A percentile compares a stretch with the other conserved stretches of the same genome.
Evolutionary conservation across 768 basidiomycete genomes (phyloP).

Genomic region (Austroboletus eburneus): DNA sequence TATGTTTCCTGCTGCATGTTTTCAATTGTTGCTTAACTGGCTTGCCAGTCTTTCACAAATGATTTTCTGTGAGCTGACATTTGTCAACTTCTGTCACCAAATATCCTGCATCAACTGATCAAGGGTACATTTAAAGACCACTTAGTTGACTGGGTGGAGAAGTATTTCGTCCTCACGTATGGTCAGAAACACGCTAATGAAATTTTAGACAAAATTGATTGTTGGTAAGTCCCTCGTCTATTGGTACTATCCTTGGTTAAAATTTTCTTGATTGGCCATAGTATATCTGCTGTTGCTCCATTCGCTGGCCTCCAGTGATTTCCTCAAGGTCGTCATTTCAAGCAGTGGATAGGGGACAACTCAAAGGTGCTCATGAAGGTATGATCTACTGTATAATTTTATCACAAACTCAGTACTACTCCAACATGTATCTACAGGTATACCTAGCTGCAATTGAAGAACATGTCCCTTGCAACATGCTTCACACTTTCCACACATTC

Average conservation of each 20-base stretch:
- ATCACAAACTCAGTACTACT: too few species aligned
- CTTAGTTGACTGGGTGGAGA: not conserved
- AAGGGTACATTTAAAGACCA: not conserved
- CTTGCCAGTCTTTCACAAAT: constrained; percentile 4
- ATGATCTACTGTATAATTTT: not conserved
- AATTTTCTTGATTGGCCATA: not conserved
- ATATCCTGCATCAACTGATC: not conserved
- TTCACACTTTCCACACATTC: not conserved
- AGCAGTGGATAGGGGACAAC: not conserved
- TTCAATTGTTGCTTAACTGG: not conserved
- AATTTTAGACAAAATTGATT: not conserved
- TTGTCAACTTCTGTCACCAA: not conserved
- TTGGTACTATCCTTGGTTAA: too few species aligned
- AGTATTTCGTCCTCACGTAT: not conserved
- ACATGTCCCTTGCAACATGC: not conserved
- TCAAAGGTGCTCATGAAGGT: constrained; percentile 9
- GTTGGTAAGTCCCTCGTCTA: not conserved
- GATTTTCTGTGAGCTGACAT: not conserved
- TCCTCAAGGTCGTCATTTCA: not conserved
- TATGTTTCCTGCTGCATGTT: not conserved
- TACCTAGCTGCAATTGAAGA: not conserved
- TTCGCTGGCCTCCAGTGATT: not conserved
- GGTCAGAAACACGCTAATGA: not conserved
- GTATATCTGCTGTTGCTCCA: not conserved
- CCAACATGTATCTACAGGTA: not conserved